Percentiles rank a stretch among this genome's conserved stretches.
Evolutionary conservation across 768 basidiomycete species (phyloP).

Genomic region (Collybia sp.): DNA sequence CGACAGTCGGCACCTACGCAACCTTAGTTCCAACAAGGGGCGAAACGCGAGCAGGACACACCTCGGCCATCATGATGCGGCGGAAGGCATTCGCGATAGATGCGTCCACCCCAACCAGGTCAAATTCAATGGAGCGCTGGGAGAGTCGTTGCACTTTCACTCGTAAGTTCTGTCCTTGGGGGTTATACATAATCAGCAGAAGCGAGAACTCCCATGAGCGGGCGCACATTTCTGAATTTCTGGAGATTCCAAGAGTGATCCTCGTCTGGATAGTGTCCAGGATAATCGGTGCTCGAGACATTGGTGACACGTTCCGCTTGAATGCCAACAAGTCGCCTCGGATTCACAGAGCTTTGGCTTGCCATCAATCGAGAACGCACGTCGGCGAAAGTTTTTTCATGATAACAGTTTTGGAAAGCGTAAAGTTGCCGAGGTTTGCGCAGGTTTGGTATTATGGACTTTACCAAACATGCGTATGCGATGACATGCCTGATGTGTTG

Average conservation of each 20-base stretch:
- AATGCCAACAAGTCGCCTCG: slow-evolving; percentile 59
- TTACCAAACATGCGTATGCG: no score
- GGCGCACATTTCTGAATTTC: slow-evolving; percentile 70
- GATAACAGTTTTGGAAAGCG: no score
- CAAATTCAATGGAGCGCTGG: slow-evolving; percentile 85
- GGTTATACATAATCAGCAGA: neutral
- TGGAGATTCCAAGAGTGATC: slow-evolving; percentile 81
- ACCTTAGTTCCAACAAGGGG: neutral
- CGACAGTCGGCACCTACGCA: slow-evolving; percentile 81
- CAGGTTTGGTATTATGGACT: no score
- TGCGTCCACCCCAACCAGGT: slow-evolving; percentile 92
- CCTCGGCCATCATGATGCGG: slow-evolving; percentile 92
- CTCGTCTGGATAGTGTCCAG: slow-evolving; percentile 82
- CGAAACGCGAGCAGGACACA: slow-evolving; percentile 25
- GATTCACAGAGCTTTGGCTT: slow-evolving; percentile 14
- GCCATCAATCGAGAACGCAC: slow-evolving; percentile 1
- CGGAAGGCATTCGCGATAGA: slow-evolving; percentile 94
- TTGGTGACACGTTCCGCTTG: slow-evolving; percentile 68
- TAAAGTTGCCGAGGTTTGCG: no score
- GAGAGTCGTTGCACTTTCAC: slow-evolving; percentile 79
- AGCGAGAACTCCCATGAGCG: neutral
- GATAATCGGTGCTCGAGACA: slow-evolving; percentile 87
- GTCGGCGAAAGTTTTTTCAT: no score
- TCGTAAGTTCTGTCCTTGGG: slow-evolving; percentile 58
- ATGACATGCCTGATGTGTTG: no score